Percentiles rank a stretch among this genome's conserved stretches.
phyloP scores from a whole-genome alignment of 148 eudicot genomes.

The Agrostemma githago region DNA sequence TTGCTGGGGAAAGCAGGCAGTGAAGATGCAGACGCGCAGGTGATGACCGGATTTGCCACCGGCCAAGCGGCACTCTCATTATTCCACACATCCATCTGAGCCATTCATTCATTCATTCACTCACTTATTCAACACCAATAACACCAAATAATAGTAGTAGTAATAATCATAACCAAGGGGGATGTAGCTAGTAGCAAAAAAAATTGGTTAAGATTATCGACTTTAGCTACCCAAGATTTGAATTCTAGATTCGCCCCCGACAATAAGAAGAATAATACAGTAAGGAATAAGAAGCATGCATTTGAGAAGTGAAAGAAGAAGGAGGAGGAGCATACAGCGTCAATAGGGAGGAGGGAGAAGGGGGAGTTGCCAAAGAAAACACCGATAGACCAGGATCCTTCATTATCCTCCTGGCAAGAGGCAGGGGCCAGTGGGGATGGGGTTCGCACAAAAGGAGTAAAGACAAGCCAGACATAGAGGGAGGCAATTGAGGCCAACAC shows the following conservation, averaged over 20 bases:
- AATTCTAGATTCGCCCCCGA: too few species aligned
- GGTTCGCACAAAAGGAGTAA: slow-evolving; percentile 41
- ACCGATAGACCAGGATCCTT: slow-evolving; percentile 93
- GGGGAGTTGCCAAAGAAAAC: slow-evolving; percentile 81
- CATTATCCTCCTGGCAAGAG: slow-evolving; percentile 67
- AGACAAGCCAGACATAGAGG: slow-evolving; percentile 51
- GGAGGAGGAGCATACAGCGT: slow-evolving; percentile 39
- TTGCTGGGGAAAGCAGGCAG: slow-evolving; percentile 76
- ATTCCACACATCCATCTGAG: slow-evolving; percentile 57
- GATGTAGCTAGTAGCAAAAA: too few species aligned
- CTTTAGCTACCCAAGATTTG: too few species aligned
- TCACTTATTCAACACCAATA: neutral
- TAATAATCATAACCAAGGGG: too few species aligned
- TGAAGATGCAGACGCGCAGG: slow-evolving; percentile 69
- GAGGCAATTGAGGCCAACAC: slow-evolving; percentile 51
- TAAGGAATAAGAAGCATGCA: too few species aligned
- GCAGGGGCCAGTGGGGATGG: slow-evolving; percentile 34
- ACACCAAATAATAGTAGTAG: neutral
- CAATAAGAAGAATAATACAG: too few species aligned
- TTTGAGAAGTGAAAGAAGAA: neutral
- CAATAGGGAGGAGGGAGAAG: slow-evolving; percentile 71
- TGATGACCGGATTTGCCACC: slow-evolving; percentile 79
- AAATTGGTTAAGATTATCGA: too few species aligned
- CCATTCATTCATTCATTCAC: slow-evolving; percentile 10
- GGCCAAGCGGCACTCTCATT: slow-evolving; percentile 79